Evolutionary conservation across 352 stramenopile genomes (phyloP), one percentile per base, ranked within the genome.

Genomic region (Peronosclerospora sorghi): DNA sequence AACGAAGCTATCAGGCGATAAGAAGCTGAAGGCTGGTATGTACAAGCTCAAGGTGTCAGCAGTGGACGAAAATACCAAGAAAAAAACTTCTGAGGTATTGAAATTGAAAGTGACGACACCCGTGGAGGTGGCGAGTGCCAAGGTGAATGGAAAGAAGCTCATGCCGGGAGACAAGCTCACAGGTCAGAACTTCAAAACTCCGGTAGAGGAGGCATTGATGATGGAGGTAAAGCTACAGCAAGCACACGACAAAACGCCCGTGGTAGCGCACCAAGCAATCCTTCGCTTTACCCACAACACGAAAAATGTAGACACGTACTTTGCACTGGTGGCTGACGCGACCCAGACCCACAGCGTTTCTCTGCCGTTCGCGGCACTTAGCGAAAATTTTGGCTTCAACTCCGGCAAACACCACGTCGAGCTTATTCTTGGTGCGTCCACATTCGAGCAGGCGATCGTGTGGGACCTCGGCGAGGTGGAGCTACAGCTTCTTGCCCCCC

Each of bases 11-110:
- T 41, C 54, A 24, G 56, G 50, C 34, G 52, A 71, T 29, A 49
- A 62, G 17, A 77, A 72, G 46, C 60, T 86, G 7, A 30, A 60
- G 24, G 59, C 75, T 0, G 75, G 75, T 2, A 66, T 88, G 56
- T 88, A 88, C 67, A 88, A 88, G 64, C 71, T 88, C 49, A 86
- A 86, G 59, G 73, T 88, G 10, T 65, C 58, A 32, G 64, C 62
- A 0, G 43, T 61, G 30, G 48, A 70, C 32, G 55, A 63, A 17
- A 49, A 62, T 36, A 67, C 54, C 20, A 71, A 80, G 38, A 32
- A 70, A 13, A 70, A 49, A 14, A 62, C 69, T 4, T 74, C 67
- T 35, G 58, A 84, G 43, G 68, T 86, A 56, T 59, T 88, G 26
- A 64, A 79, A 32, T 66, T 88, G 15, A 86, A 86, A 52, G 67